These are phyloP conservation scores for Prunella vulgaris DNA, from an alignment of 257 asterid genomes.

Conservation along the genomic window DNA sequence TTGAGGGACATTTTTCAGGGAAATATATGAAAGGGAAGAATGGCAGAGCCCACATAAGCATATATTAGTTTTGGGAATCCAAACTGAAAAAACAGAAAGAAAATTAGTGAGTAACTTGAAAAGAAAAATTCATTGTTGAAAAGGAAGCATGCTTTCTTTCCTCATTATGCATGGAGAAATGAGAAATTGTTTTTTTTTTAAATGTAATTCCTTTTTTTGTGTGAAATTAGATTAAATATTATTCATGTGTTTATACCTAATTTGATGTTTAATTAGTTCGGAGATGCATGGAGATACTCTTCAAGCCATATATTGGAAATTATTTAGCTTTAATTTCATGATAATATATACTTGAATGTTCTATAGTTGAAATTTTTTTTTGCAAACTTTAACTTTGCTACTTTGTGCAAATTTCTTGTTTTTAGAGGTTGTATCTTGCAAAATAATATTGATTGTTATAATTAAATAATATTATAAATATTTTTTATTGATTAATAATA, in stretches of 20 bases:
- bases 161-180: conserved; percentile 23
- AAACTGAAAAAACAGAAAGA: neutral
- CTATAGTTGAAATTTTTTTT: too few species aligned
- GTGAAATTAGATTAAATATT: neutral
- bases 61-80: neutral
- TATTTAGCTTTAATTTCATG: neutral
- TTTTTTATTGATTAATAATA: too few species aligned
- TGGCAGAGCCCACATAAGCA: neutral
- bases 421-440: too few species aligned
- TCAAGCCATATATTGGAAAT: too few species aligned
- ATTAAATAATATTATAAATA: too few species aligned
- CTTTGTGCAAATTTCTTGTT: too few species aligned
- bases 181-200: neutral
- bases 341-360: too few species aligned
- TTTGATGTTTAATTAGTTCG: neutral
- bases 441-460: too few species aligned
- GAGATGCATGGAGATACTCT: neutral
- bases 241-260: neutral
- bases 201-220: neutral
- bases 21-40: neutral
- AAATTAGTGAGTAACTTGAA: conserved; percentile 22
- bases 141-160: conserved; percentile 28
- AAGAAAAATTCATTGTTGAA: conserved; percentile 30
- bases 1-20: neutral
- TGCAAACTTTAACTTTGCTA: too few species aligned